Evolutionary conservation across 2,329 filamentous ascomycete species (phyloP).

Genomic region (Geoglossum cookeanum): DNA sequence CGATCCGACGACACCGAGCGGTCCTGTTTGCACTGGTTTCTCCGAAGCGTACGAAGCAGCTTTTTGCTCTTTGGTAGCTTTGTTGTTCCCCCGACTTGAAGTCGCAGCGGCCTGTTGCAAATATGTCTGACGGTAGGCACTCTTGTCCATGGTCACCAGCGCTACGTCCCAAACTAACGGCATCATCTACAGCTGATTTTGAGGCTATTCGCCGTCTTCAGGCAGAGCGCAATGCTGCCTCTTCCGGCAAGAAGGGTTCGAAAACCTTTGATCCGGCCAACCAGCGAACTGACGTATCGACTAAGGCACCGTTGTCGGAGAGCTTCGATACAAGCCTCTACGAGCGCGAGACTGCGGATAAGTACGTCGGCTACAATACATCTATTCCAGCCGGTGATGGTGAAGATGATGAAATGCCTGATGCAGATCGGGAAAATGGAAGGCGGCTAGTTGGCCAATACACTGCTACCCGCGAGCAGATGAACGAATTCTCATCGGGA

Average conservation of each 20-base stretch:
- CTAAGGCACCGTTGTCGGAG: slow-evolving; percentile 82
- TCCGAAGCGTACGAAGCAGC: background rate
- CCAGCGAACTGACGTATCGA: slow-evolving; percentile 68
- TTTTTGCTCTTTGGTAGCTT: background rate
- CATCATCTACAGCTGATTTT: slow-evolving; percentile 43
- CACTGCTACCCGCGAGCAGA: slow-evolving; percentile 76
- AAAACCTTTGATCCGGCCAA: slow-evolving; percentile 58
- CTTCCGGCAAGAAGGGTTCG: slow-evolving; percentile 61
- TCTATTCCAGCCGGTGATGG: slow-evolving; percentile 57
- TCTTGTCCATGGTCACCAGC: background rate
- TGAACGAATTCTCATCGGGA: slow-evolving; percentile 82
- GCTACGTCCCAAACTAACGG: background rate
- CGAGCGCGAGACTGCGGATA: slow-evolving; percentile 57
- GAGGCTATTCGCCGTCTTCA: slow-evolving; percentile 74
- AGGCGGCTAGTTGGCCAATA: slow-evolving; percentile 83
- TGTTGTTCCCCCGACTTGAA: background rate
- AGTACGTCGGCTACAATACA: slow-evolving; percentile 78
- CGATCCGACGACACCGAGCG: no score
- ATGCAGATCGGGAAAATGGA: slow-evolving; percentile 44
- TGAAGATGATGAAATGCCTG: slow-evolving; percentile 61
- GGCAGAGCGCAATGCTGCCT: slow-evolving; percentile 73
- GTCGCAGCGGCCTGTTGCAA: background rate
- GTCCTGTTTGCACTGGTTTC: no score
- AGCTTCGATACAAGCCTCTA: slow-evolving; percentile 78
- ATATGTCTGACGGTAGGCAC: slow-evolving; percentile 3